Conservation (phyloP, 129 eudicot genomes). For the Apium graveolens region DNA sequence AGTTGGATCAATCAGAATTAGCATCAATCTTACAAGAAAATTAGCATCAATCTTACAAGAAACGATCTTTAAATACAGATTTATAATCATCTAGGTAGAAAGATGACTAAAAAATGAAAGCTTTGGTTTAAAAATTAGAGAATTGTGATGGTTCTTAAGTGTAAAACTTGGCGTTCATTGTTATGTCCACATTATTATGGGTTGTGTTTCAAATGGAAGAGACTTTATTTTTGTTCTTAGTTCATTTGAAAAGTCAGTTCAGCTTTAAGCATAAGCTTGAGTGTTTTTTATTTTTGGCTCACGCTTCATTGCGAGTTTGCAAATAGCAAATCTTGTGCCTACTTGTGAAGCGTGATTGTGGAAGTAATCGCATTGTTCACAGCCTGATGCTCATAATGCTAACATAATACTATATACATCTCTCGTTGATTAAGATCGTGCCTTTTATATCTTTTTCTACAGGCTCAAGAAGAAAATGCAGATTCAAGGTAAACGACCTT, state of each 20-base stretch:
- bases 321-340: too few species aligned
- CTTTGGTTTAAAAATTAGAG: not conserved
- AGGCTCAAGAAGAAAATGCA: constrained; percentile 27
- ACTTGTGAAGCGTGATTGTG: not conserved
- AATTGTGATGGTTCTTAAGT: not conserved
- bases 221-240: not conserved
- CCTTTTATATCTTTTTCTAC: constrained; percentile 11
- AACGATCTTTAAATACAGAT: not conserved
- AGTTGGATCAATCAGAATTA: not conserved
- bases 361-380: not conserved
- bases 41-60: not conserved
- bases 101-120: not conserved
- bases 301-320: not conserved
- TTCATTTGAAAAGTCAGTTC: not conserved
- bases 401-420: not conserved
- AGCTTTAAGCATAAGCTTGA: not conserved
- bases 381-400: not conserved
- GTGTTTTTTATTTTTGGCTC: not conserved
- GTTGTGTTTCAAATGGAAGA: not conserved
- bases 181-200: not conserved
- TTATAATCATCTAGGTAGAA: not conserved
- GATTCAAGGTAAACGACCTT: constrained; percentile 15
- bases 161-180: not conserved
- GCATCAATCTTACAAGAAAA: too few species aligned
- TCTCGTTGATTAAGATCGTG: not conserved